These are phyloP conservation scores for Gracilaria domingensis DNA, from an alignment of 23 red algal species.

Conservation along the genomic window DNA sequence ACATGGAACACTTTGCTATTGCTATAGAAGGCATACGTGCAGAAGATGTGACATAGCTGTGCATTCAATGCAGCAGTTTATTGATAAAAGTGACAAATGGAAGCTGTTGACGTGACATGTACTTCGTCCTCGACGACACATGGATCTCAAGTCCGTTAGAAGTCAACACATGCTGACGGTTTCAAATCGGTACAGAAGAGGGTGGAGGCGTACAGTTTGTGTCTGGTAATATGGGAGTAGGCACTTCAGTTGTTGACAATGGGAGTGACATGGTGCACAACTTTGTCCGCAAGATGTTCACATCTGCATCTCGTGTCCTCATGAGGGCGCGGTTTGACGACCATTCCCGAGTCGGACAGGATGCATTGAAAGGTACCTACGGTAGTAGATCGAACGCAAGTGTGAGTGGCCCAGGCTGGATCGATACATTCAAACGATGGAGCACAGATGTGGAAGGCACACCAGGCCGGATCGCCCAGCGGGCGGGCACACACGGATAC, in stretches of 20 bases:
- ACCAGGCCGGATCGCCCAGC: conserved; percentile 59
- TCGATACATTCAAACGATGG: conserved; percentile 58
- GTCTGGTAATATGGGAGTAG: too few species aligned
- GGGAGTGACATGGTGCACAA: conserved; percentile 25
- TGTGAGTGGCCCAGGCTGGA: conserved; percentile 52
- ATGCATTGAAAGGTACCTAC: conserved; percentile 45
- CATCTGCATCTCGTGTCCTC: conserved; percentile 49
- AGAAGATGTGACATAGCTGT: too few species aligned
- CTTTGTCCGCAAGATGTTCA: neutral
- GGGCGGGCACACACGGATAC: conserved; percentile 51
- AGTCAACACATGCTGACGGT: neutral
- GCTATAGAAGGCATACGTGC: too few species aligned
- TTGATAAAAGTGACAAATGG: too few species aligned
- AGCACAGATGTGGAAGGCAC: conserved; percentile 61
- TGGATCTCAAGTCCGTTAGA: neutral
- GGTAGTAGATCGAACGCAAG: conserved; percentile 21
- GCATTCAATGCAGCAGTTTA: too few species aligned
- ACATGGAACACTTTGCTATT: too few species aligned
- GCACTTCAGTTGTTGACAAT: conserved; percentile 8
- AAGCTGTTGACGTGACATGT: neutral
- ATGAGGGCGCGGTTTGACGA: conserved; percentile 51
- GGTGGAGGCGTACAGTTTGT: neutral
- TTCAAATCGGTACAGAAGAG: neutral
- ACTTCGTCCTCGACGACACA: neutral
- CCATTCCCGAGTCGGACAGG: conserved; percentile 13